Conservation (phyloP, 2,329 filamentous ascomycete genomes). For the Paraphaeosphaeria sporulosa region DNA sequence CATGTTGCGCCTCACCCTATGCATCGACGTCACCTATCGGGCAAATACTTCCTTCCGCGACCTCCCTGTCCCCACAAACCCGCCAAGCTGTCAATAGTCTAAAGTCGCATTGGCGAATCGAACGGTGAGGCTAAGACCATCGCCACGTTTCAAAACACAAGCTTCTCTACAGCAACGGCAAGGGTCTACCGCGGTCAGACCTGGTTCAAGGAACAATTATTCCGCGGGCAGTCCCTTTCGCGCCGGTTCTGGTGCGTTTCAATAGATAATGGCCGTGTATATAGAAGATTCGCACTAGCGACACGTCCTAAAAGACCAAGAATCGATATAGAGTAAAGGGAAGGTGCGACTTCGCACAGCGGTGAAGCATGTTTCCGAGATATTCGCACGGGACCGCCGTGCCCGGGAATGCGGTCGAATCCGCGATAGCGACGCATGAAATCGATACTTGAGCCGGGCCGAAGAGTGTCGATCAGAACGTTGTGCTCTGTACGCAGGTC, state of each 20-base stretch:
- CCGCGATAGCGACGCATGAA: conserved; percentile 1
- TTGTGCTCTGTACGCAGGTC: not conserved
- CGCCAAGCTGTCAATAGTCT: conserved; percentile 7
- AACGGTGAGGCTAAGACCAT: not conserved
- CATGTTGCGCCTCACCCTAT: not conserved
- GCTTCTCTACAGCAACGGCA: not conserved
- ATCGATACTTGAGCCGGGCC: not conserved
- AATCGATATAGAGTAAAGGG: not conserved
- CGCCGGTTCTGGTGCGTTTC: not conserved
- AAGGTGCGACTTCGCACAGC: not conserved
- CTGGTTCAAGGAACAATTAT: not conserved
- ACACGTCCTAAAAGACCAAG: not conserved
- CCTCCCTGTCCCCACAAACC: conserved; percentile 1
- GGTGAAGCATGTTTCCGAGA: not conserved
- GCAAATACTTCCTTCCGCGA: not conserved
- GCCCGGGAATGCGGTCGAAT: not conserved
- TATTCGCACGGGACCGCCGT: not conserved
- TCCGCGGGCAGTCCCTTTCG: not conserved
- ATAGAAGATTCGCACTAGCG: not conserved
- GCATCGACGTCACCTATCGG: not conserved
- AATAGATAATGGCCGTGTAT: not conserved
- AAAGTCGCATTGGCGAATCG: no score
- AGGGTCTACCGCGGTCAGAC: no score
- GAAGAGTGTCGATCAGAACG: not conserved
- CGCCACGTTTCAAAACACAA: conserved; percentile 5